Conservation (phyloP, 164 flowering plant species). For the Sedum album region DNA sequence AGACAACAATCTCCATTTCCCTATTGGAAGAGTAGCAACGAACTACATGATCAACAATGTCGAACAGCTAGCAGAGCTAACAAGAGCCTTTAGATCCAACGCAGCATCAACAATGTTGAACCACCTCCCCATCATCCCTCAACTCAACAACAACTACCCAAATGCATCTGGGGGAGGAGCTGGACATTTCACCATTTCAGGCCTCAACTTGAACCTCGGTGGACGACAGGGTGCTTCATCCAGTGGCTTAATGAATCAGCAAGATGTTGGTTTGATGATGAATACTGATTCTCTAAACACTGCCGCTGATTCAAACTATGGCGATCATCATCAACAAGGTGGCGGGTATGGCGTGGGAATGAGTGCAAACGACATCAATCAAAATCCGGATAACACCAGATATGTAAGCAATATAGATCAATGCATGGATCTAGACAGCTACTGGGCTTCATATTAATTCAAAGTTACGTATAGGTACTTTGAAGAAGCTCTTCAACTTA, state of each 20-base stretch:
- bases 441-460: slow-evolving; percentile 50
- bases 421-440: slow-evolving; percentile 53
- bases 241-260: slow-evolving; percentile 29
- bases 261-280: slow-evolving; percentile 10
- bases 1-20: slow-evolving; percentile 12
- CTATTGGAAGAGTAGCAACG: slow-evolving; percentile 31
- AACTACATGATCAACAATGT: slow-evolving; percentile 29
- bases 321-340: not conserved
- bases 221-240: slow-evolving; percentile 17
- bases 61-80: slow-evolving; percentile 49
- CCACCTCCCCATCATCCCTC: slow-evolving; percentile 10
- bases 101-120: slow-evolving; percentile 19
- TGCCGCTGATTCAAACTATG: slow-evolving; percentile 12
- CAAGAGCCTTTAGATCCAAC: slow-evolving; percentile 31
- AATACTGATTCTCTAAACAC: slow-evolving; percentile 20
- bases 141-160: slow-evolving; percentile 38
- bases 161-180: not conserved
- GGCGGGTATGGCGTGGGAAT: slow-evolving; percentile 23
- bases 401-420: slow-evolving; percentile 42
- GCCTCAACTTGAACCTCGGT: slow-evolving; percentile 64
- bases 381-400: slow-evolving; percentile 20
- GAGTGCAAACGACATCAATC: slow-evolving; percentile 13
- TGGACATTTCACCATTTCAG: slow-evolving; percentile 56
- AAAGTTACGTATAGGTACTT: too few species aligned
- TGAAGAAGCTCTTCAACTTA: too few species aligned